Evolutionary conservation across 345 rosid genomes (phyloP), one percentile per base, ranked within the genome.

Genomic region (Microcos paniculata): DNA sequence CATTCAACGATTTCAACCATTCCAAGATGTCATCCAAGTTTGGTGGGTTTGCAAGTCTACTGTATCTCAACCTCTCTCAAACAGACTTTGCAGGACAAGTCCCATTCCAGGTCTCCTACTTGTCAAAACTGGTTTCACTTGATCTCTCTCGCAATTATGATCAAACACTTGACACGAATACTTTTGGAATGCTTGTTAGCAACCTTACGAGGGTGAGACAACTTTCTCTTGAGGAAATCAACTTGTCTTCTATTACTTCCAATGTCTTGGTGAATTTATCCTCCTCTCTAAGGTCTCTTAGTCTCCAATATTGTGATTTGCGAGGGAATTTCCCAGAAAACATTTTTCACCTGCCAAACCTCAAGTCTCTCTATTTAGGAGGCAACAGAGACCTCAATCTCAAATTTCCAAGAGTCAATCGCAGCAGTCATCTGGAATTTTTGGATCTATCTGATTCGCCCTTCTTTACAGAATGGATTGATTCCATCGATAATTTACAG

Each of bases 1-100:
- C 84, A 62, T 12, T 2, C 46, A 85, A 85, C 62, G 1, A 77
- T 21, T 83, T 83, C 77, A 46, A 1, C 7, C 1, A 0, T 42
- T 75, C 82, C 23, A 0, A 8, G 0, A 48, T 84, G 19, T 23
- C 79, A 24, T 28, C 80, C 2, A 12, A 45, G 9, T 76, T 81
- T 26, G 33, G 67, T 1, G 14, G 12, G 24, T 70, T 83, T 3
- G 28, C 1, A 4, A 51, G n/a, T 12, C 38, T 83, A 33, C 52
- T 61, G 0, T 49, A 72, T 53, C 74, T 80, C n/a, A 74, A 75
- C 30, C 76, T 83, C 3, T 57, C 65, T 12, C 7, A 0, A 1
- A 46, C 83, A 0, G 0, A 0, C 0, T 82, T 85, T 21, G 0
- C 35, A 11, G 79, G 85, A 1, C 4, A 2, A 1, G 11, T 81